Evolutionary conservation across 2,329 filamentous ascomycete genomes (phyloP), one percentile per base, ranked within the genome.

Genomic region (Neoscytalidium dimidiatum): DNA sequence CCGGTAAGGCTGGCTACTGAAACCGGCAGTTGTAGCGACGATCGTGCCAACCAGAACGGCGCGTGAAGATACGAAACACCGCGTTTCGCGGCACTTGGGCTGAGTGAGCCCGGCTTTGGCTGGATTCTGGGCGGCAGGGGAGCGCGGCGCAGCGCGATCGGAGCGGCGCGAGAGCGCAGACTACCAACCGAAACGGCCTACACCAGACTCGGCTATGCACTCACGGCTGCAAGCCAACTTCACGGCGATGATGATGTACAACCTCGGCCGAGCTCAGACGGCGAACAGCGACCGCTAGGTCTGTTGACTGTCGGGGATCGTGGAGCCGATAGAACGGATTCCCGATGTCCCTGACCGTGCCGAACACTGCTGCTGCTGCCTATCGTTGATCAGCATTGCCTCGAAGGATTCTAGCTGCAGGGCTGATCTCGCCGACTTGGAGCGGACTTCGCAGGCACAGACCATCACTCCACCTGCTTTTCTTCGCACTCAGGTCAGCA

Each of bases 231-330:
- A 60, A 9, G 17, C 49, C 41, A 53, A 5, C 19, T 8, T 44
- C 9, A 23, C 7, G 5, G 21, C 43, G 43, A 46, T 46, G 43
- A 46, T 46, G 43, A 28, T 14, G 38, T 44, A 19, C 56, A 1
- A 17, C 56, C 56, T 60, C 56, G 56, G 56, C 56, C 56, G 56
- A 60, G 56, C 56, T 31, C n/a, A 31, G 41, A 58, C 52, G 52
- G 52, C 52, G 52, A 48, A 21, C 26, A 3, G 44, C 44, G 44
- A 26, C 44, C 26, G 19, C n/a, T n/a, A 43, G 53, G 31, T 58
- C 35, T 60, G 17, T 46, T 13, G 38, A 33, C 41, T 17, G 23
- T 26, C 41, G 38, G 53, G 23, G 11, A 31, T 31, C 38, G 56
- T 31, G 56, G 56, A 60, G 56, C 56, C 56, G 56, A 46, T 17